These are phyloP conservation scores for Penstemon davidsonii DNA, from an alignment of 257 asterid species.

Conservation along the genomic window DNA sequence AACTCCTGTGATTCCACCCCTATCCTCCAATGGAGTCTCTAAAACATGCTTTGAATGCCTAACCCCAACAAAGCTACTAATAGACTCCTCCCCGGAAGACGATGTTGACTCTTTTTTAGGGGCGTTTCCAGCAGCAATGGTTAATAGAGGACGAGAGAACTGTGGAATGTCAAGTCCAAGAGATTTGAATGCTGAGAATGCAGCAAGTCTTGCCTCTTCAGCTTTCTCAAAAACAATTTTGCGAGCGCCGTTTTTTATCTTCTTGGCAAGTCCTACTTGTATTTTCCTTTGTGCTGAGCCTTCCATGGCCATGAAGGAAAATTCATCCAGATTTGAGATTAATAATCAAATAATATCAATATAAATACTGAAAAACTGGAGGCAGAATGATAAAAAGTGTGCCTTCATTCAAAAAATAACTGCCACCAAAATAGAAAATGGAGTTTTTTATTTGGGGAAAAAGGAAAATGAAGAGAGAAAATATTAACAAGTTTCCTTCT, in stretches of 20 bases:
- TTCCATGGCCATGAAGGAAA: slow-evolving; percentile 34
- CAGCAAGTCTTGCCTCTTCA: slow-evolving; percentile 95
- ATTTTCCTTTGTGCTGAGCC: slow-evolving; percentile 67
- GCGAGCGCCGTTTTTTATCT: slow-evolving; percentile 93
- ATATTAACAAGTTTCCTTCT: no score
- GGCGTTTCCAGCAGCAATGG: slow-evolving; percentile 43
- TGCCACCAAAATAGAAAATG: not conserved
- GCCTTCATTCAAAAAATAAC: not conserved
- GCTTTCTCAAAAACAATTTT: slow-evolving; percentile 94
- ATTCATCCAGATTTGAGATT: slow-evolving; percentile 24
- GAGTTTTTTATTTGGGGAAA: not conserved
- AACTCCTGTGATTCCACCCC: slow-evolving; percentile 30
- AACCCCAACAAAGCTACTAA: slow-evolving; percentile 52
- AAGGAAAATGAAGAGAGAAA: not conserved
- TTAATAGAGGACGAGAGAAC: slow-evolving; percentile 55
- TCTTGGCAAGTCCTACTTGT: slow-evolving; percentile 84
- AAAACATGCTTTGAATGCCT: slow-evolving; percentile 35
- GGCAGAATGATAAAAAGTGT: not conserved
- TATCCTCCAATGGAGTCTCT: slow-evolving; percentile 34
- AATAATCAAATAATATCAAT: not conserved
- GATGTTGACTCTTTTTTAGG: slow-evolving; percentile 44
- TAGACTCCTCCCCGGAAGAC: slow-evolving; percentile 73
- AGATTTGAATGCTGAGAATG: slow-evolving; percentile 89
- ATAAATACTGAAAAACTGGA: slow-evolving; percentile 3
- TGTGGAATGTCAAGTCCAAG: slow-evolving; percentile 79